phyloP scores from a whole-genome alignment of 306 rosid species.

The Ammopiptanthus mongolicus region DNA sequence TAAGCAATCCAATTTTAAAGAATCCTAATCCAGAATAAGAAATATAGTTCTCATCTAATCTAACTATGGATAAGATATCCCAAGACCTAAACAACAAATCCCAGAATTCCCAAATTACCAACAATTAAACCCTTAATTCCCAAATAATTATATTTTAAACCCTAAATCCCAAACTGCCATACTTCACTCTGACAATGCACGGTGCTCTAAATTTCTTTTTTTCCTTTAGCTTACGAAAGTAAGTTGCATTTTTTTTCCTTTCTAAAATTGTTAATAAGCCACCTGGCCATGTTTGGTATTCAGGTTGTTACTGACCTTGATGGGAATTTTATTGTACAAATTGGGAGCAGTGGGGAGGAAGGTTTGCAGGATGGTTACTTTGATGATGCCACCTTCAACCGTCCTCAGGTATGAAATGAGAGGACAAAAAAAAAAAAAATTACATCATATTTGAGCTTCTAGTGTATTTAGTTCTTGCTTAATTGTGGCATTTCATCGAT shows the following conservation, averaged over 20 bases:
- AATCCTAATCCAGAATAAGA: not conserved
- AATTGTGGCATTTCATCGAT: slow-evolving; percentile 20
- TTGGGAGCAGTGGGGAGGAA: slow-evolving; percentile 94
- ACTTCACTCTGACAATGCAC: not conserved
- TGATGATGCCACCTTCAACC: slow-evolving; percentile 80
- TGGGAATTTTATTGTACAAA: slow-evolving; percentile 76
- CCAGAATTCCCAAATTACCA: not conserved
- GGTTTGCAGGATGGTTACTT: slow-evolving; percentile 85
- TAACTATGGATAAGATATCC: not conserved
- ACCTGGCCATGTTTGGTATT: slow-evolving; percentile 34
- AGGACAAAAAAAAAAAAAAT: not conserved
- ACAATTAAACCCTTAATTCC: not conserved
- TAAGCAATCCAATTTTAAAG: not conserved
- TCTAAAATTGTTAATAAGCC: not conserved
- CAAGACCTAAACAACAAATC: not conserved
- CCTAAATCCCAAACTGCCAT: not conserved
- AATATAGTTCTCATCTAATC: not conserved
- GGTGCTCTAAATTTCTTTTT: not conserved
- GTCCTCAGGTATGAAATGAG: slow-evolving; percentile 67
- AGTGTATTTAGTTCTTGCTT: slow-evolving; percentile 4
- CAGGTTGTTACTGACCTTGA: slow-evolving; percentile 84
- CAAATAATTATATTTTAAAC: slow-evolving; percentile 7
- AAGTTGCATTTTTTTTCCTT: not conserved
- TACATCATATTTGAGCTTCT: slow-evolving; percentile 1
- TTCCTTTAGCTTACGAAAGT: not conserved